phyloP scores from a whole-genome alignment of 305 asterid genomes.

The Solanum aculeatissimum region DNA sequence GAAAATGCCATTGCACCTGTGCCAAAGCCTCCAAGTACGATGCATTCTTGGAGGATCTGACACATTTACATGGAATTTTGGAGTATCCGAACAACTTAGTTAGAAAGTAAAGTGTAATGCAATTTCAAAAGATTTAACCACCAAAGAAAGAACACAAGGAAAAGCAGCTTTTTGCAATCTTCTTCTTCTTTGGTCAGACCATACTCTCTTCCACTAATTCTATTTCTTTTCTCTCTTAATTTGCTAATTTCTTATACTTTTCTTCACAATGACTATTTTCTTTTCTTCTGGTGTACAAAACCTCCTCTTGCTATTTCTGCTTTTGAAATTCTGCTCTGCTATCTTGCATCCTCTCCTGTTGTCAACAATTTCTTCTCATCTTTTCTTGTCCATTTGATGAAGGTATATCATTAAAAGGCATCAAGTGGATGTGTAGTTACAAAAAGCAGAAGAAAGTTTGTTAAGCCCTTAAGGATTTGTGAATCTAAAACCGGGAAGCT shows the following conservation, averaged over 20 bases:
- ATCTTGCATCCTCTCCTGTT: neutral
- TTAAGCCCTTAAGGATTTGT: neutral
- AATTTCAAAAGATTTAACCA: neutral
- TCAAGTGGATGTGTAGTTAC: neutral
- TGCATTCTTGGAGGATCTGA: neutral
- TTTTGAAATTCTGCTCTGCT: neutral
- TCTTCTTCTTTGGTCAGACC: neutral
- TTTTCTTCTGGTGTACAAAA: neutral
- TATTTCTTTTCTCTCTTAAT: neutral
- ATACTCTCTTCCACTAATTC: neutral
- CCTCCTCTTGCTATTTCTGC: neutral
- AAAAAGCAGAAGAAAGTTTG: neutral
- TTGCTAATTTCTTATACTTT: neutral
- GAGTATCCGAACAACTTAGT: neutral
- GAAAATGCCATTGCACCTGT: neutral
- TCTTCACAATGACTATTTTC: neutral
- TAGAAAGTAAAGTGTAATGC: neutral
- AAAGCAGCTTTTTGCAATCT: neutral
- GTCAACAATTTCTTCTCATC: neutral
- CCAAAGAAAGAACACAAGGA: neutral
- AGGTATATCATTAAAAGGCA: neutral
- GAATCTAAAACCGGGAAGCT: neutral
- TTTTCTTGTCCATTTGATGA: neutral
- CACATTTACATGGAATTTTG: neutral
- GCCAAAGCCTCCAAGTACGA: no score